Conservation (phyloP, 495 filamentous ascomycete genomes). For the Xylaria grammica region DNA sequence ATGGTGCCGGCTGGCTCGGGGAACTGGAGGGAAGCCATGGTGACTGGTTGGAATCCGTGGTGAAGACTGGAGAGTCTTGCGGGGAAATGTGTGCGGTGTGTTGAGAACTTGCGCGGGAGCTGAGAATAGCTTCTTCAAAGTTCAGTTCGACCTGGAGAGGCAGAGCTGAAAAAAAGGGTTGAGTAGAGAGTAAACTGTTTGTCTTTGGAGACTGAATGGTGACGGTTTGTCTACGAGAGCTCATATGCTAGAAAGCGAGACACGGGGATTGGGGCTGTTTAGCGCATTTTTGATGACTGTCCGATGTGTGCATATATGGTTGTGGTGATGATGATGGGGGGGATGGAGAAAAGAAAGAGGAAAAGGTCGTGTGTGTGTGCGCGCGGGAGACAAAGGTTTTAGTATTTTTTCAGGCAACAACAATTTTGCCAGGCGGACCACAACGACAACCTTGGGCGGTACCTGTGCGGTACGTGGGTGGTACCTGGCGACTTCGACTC, state of each 20-base stretch:
- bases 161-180: constrained; percentile 50
- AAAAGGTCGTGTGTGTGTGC: constrained; percentile 21
- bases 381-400: constrained; percentile 32
- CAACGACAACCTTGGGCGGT: not conserved
- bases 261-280: constrained; percentile 37
- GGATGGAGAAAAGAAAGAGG: constrained; percentile 21
- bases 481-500: too few species aligned
- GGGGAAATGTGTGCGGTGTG: constrained; percentile 56
- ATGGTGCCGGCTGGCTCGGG: constrained; percentile 62
- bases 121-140: constrained; percentile 53
- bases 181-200: constrained; percentile 49
- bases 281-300: constrained; percentile 42
- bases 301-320: constrained; percentile 24
- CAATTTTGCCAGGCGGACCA: constrained; percentile 4
- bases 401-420: constrained; percentile 43
- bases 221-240: constrained; percentile 33
- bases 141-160: constrained; percentile 62
- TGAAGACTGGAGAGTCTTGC: constrained; percentile 62
- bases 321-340: constrained; percentile 25
- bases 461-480: too few species aligned
- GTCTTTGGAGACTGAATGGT: constrained; percentile 54
- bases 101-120: constrained; percentile 54
- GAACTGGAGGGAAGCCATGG: constrained; percentile 66
- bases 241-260: constrained; percentile 26
- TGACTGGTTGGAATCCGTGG: constrained; percentile 63